Percentiles rank a stretch among this genome's conserved stretches.
Evolutionary conservation across 1,284 basidiomycete genomes (phyloP).

Genomic region (Ganoderma resinaceum): DNA sequence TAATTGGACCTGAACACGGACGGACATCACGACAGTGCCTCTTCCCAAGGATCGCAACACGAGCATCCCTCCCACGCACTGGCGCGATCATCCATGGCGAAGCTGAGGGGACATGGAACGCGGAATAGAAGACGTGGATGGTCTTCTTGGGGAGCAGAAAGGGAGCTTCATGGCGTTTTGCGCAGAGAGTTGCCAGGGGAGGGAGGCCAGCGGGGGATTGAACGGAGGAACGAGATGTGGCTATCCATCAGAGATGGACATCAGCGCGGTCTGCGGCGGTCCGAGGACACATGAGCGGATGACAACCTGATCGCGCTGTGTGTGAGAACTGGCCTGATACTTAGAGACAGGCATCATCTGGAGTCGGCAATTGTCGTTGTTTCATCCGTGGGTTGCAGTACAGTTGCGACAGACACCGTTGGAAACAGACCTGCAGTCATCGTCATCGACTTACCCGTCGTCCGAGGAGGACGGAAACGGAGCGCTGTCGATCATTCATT

Average conservation of each 20-base stretch:
- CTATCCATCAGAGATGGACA: conserved; percentile 4
- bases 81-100: background rate
- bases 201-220: background rate
- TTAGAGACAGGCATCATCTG: background rate
- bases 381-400: background rate
- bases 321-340: background rate
- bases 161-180: background rate
- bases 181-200: background rate
- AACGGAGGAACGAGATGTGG: background rate
- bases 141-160: background rate
- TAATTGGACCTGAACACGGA: conserved; percentile 21
- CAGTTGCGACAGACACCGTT: background rate
- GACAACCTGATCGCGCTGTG: background rate
- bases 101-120: background rate
- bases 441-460: background rate
- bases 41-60: conserved; percentile 4
- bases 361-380: background rate
- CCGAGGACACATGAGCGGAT: background rate
- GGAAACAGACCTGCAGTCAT: background rate
- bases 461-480: background rate
- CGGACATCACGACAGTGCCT: conserved; percentile 20
- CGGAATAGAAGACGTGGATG: background rate
- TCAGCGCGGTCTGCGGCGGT: background rate
- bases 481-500: background rate
- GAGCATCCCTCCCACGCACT: background rate